phyloP scores from a whole-genome alignment of 2,329 filamentous ascomycete species.

The Alternaria solani region DNA sequence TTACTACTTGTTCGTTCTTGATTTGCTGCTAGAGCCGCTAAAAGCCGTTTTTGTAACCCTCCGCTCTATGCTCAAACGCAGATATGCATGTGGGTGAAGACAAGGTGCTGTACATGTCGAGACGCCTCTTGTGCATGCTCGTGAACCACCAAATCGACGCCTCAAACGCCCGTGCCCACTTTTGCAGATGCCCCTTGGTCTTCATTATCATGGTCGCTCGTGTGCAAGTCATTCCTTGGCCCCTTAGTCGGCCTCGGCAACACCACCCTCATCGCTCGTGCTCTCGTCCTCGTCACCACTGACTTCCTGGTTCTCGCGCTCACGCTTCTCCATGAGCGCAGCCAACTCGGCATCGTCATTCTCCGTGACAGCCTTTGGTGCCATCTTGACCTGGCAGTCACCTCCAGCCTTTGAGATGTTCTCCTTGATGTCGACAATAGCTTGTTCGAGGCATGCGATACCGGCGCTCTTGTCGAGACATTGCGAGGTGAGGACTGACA shows the following conservation, averaged over 20 bases:
- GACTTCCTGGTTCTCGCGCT: slow-evolving; percentile 96
- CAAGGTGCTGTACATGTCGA: slow-evolving; percentile 25
- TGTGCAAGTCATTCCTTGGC: slow-evolving; percentile 16
- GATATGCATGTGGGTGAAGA: slow-evolving; percentile 1
- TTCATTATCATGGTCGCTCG: slow-evolving; percentile 24
- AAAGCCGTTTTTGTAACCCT: neutral
- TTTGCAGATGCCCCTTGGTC: slow-evolving; percentile 25
- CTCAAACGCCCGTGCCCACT: slow-evolving; percentile 42
- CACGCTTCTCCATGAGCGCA: slow-evolving; percentile 98
- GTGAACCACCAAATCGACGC: slow-evolving; percentile 24
- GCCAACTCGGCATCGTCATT: slow-evolving; percentile 97
- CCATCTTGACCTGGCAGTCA: slow-evolving; percentile 92
- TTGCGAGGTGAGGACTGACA: slow-evolving; percentile 82
- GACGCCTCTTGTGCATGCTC: slow-evolving; percentile 28
- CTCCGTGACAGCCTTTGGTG: slow-evolving; percentile 98
- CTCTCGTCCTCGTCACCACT: slow-evolving; percentile 96
- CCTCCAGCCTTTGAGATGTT: slow-evolving; percentile 83
- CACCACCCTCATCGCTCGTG: slow-evolving; percentile 85
- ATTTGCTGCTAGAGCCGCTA: slow-evolving; percentile 2
- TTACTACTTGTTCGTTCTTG: slow-evolving; percentile 1
- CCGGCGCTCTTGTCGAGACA: slow-evolving; percentile 92
- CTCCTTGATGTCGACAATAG: slow-evolving; percentile 84
- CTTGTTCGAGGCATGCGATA: slow-evolving; percentile 83
- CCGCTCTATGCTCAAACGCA: slow-evolving; percentile 3
- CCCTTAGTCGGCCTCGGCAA: slow-evolving; percentile 47